phyloP scores from a whole-genome alignment of 140 eudicot genomes.

The Ambrosia hybrid region DNA sequence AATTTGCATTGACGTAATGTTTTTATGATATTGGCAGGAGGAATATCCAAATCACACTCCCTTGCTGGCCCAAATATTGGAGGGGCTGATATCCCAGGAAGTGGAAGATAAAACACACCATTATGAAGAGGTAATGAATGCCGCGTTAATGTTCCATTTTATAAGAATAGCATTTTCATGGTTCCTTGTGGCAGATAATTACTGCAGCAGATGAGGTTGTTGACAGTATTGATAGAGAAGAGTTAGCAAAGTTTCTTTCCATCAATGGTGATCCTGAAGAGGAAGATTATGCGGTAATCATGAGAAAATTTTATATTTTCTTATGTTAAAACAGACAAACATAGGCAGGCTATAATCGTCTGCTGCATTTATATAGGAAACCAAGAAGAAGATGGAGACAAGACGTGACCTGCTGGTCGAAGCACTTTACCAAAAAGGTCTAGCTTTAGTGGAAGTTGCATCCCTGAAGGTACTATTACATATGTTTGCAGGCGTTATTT shows the following conservation, averaged over 20 bases:
- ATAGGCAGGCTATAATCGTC: background rate
- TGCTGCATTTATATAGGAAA: conserved; percentile 35
- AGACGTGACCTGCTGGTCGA: conserved; percentile 83
- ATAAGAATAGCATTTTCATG: conserved; percentile 8
- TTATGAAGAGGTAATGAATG: conserved; percentile 67
- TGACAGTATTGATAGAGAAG: conserved; percentile 77
- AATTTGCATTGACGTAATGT: background rate
- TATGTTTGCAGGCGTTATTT: conserved; percentile 2
- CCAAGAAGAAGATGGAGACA: conserved; percentile 83
- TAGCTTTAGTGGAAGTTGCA: conserved; percentile 78
- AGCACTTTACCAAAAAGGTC: conserved; percentile 93
- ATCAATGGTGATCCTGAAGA: conserved; percentile 85
- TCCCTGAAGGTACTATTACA: conserved; percentile 53
- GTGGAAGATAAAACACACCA: conserved; percentile 62
- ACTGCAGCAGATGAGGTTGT: conserved; percentile 79
- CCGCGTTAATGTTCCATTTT: background rate
- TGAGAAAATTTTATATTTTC: background rate
- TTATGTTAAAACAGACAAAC: too few relatives aligned
- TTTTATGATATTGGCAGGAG: conserved; percentile 50
- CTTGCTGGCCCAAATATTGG: conserved; percentile 84
- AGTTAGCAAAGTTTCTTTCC: conserved; percentile 70
- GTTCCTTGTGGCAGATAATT: conserved; percentile 46
- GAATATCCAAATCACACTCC: conserved; percentile 93
- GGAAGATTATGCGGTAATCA: conserved; percentile 74
- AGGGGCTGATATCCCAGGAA: conserved; percentile 63